Percentiles rank a stretch among this genome's conserved stretches.
Evolutionary conservation across 371 early-diverging fungal species (phyloP).

Genomic region (Mucor velutinosus): DNA sequence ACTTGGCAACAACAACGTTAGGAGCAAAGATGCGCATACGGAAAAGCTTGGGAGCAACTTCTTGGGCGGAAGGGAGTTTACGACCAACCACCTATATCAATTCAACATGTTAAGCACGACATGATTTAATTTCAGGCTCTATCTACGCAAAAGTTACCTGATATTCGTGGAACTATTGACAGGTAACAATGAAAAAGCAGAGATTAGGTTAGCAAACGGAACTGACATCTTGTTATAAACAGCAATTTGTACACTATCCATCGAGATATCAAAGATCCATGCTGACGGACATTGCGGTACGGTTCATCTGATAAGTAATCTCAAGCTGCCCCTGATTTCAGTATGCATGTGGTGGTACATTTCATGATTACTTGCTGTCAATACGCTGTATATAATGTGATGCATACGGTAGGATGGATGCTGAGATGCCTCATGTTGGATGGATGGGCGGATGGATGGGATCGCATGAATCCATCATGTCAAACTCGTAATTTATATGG

Average conservation of each 20-base stretch:
- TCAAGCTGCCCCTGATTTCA: not conserved
- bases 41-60: conserved; percentile 95
- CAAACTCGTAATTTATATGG: not conserved
- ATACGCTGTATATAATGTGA: not conserved
- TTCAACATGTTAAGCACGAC: not conserved
- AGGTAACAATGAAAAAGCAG: not conserved
- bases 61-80: conserved; percentile 92
- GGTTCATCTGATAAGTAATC: not conserved
- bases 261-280: not conserved
- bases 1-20: conserved; percentile 98
- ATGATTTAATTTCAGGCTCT: not conserved
- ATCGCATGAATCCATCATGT: not conserved
- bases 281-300: not conserved
- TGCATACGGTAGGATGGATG: not conserved
- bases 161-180: conserved; percentile 21
- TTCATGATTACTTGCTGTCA: not conserved
- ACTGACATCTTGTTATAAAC: not conserved
- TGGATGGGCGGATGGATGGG: conserved; percentile 20
- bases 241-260: not conserved
- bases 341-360: not conserved
- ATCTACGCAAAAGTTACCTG: conserved; percentile 7
- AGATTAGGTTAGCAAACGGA: not conserved
- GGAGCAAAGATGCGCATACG: conserved; percentile 98
- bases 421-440: too few species aligned
- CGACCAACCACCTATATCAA: conserved; percentile 93